Base-by-base conservation (phyloP, 163 green algal genomes). In the Scenedesmus sp. region DNA sequence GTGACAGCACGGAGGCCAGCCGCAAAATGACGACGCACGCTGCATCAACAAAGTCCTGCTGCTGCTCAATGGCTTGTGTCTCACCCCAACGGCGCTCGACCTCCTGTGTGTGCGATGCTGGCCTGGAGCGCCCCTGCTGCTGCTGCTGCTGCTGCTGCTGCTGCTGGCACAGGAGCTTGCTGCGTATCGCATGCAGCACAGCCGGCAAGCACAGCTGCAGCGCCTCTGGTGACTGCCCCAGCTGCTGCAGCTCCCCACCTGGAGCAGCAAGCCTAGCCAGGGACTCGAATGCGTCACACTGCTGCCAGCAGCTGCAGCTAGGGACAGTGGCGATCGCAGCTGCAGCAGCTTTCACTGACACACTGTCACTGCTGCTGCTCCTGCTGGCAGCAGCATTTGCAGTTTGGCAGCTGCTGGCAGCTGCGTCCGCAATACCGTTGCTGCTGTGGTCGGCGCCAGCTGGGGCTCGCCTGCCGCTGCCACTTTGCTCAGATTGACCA, bases 161-260 rank as follows among this genome's bases (percentile, higher is more conserved):
- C 72, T 76, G 70, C 43, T 30, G 51, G 20, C 3, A 16, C 40
- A 86, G 76, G 33, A 86, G 76, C 37, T 42, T 37, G 37, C 37
- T 30, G 9, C 76, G 80, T 43, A 86, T 22, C 2, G 81, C n/a
- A 24, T 81, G 53, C 37, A 86, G 59, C 2, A 91, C 33, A n/a
- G 86, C 24, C n/a, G 86, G 86, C 76, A 91, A 76, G 76, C 86
- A 91, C 76, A 91, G 51, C 76, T 91, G 86, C 76, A 91, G 46
- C n/a, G 73, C 86, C 49, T 86, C 33, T 24, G 76, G 86, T 2
- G 22, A 7, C 86, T 80, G 33, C 35, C 22, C 76, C 37, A 91
- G 56, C 86, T 81, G 51, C 35, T 86, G 35, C 86, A 86, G 76
- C 26, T 73, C 73, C 3, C 76, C 86, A 46, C 44, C 30, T 42